These are phyloP conservation scores for Tylopilus sp. DNA, from an alignment of 768 basidiomycete genomes.

Conservation along the genomic window DNA sequence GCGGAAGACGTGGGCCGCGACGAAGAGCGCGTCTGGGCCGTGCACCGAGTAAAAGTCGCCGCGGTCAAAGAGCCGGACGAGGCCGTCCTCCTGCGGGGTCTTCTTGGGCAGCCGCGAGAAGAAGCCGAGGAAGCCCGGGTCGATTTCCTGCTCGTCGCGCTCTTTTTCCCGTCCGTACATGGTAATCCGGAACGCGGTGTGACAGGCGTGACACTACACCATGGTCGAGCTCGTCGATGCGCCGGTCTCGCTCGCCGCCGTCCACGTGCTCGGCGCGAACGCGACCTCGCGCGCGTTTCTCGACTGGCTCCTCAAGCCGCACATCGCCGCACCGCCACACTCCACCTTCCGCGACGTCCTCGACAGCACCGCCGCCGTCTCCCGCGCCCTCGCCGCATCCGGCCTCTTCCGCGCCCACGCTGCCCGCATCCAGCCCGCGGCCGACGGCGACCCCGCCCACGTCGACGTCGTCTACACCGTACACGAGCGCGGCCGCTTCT, in stretches of 20 bases:
- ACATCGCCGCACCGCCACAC: constrained; percentile 32
- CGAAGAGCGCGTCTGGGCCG: constrained; percentile 82
- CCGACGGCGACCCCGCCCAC: constrained; percentile 53
- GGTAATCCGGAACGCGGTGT: constrained; percentile 36
- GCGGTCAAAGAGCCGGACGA: constrained; percentile 84
- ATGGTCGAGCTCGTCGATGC: constrained; percentile 43
- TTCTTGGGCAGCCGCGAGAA: constrained; percentile 60
- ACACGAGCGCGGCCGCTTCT: constrained; percentile 72
- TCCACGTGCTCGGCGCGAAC: constrained; percentile 77
- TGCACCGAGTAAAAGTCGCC: constrained; percentile 86
- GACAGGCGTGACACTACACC: constrained; percentile 14
- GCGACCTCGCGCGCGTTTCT: constrained; percentile 80
- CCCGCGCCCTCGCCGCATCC: constrained; percentile 62
- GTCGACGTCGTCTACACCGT: constrained; percentile 81
- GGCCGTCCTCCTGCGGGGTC: constrained; percentile 69
- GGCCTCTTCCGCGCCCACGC: constrained; percentile 74
- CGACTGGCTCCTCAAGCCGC: constrained; percentile 69
- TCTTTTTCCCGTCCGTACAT: constrained; percentile 71
- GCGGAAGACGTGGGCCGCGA: constrained; percentile 78
- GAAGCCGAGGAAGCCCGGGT: constrained; percentile 75
- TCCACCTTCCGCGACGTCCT: constrained; percentile 62
- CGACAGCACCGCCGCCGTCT: constrained; percentile 63
- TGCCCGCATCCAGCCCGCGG: constrained; percentile 56
- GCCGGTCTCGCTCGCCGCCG: constrained; percentile 65
- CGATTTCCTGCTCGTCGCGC: constrained; percentile 49